Evolutionary conservation across 257 asterid genomes (phyloP).

Genomic region (Nicotiana benthamiana): DNA sequence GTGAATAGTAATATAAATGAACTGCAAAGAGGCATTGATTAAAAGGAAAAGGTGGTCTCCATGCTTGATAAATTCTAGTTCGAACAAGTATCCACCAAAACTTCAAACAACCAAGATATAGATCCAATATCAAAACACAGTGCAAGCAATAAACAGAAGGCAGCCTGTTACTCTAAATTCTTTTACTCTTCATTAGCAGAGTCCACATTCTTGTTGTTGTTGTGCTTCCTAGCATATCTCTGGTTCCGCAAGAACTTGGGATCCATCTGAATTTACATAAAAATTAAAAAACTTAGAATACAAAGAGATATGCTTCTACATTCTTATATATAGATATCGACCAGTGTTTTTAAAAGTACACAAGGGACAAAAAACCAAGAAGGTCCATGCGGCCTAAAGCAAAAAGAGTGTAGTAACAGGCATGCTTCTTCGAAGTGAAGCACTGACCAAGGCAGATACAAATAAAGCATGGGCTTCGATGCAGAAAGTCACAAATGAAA

Average conservation of each 20-base stretch:
- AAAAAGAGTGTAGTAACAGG: too few relatives aligned
- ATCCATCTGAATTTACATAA: conserved; percentile 11
- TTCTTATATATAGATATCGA: background rate
- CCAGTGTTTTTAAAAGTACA: too few relatives aligned
- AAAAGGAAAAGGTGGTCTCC: background rate
- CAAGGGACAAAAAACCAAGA: too few relatives aligned
- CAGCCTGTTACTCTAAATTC: background rate
- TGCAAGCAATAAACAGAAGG: background rate
- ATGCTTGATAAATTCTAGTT: background rate
- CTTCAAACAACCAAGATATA: background rate
- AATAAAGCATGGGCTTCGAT: too few relatives aligned
- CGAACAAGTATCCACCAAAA: background rate
- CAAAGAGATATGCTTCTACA: background rate
- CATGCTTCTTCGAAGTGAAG: too few relatives aligned
- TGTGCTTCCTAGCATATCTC: conserved; percentile 27
- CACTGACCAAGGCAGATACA: too few relatives aligned
- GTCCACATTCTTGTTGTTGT: conserved; percentile 8
- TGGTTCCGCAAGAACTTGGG: conserved; percentile 26
- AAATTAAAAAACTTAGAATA: background rate
- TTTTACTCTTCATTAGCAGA: conserved; percentile 10
- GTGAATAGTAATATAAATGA: background rate
- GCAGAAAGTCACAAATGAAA: too few relatives aligned
- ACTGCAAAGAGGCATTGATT: background rate
- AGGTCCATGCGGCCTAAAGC: too few relatives aligned
- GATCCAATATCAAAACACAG: background rate